Evolutionary conservation across 2,329 filamentous ascomycete genomes (phyloP).

Genomic region (Penicillium glabrum): DNA sequence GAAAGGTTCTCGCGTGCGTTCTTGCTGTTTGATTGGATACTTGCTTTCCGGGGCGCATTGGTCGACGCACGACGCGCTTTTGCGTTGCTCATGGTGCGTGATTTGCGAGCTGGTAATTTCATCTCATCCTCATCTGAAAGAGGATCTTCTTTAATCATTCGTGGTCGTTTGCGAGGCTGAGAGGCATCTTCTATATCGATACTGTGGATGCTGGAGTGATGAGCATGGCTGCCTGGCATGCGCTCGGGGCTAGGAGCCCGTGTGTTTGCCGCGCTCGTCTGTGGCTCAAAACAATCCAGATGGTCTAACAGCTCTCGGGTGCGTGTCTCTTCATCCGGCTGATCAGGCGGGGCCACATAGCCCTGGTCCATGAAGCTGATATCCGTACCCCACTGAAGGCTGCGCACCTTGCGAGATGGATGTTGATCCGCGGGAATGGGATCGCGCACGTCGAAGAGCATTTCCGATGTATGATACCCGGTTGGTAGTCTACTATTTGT

Average conservation of each 20-base stretch:
- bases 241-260: slow-evolving; percentile 57
- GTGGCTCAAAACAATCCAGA: slow-evolving; percentile 59
- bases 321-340: slow-evolving; percentile 60
- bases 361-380: slow-evolving; percentile 60
- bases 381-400: slow-evolving; percentile 68
- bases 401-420: slow-evolving; percentile 40
- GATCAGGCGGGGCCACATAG: slow-evolving; percentile 59
- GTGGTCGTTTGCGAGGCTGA: slow-evolving; percentile 35
- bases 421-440: slow-evolving; percentile 36
- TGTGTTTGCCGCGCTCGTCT: slow-evolving; percentile 60
- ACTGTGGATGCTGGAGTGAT: slow-evolving; percentile 5
- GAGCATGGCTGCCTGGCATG: slow-evolving; percentile 14
- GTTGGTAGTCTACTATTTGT: slow-evolving; percentile 25
- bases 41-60: slow-evolving; percentile 38
- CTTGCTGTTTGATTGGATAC: slow-evolving; percentile 30
- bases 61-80: slow-evolving; percentile 34
- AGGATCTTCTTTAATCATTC: slow-evolving; percentile 39
- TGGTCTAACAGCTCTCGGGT: slow-evolving; percentile 57
- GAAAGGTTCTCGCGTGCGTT: slow-evolving; percentile 61
- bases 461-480: slow-evolving; percentile 38
- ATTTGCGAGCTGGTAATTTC: slow-evolving; percentile 47
- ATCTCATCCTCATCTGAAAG: slow-evolving; percentile 35
- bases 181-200: slow-evolving; percentile 21
- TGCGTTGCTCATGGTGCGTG: slow-evolving; percentile 44
- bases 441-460: slow-evolving; percentile 39